Evolutionary conservation across 352 stramenopile genomes (phyloP), one percentile per base, ranked within the genome.

Genomic region (Phytophthora capsici): DNA sequence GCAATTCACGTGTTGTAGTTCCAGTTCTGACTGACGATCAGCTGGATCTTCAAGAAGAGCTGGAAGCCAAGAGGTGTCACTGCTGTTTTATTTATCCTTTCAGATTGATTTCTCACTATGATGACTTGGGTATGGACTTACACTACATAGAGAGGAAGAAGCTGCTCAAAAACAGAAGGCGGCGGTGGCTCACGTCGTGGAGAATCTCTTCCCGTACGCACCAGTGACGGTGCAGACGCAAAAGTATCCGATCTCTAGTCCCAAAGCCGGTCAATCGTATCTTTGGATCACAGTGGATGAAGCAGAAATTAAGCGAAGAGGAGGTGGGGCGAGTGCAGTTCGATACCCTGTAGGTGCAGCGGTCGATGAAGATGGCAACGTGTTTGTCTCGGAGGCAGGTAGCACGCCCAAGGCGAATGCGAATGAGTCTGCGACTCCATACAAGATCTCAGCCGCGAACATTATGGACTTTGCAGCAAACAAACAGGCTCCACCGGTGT

Each of bases 201-300:
- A 88, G 50, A 91, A 94, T 50, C 71, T 94, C 20, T 94, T 90
- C 34, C 76, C 86, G 19, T 94, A 92, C 55, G 84, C 82, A 16
- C 86, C 86, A 4, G 86, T 94, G 49, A 68, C 67, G n/a, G 82
- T 92, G 26, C 73, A 92, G 66, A 82, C 82, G 26, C 82, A 94
- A 66, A 82, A 81, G 67, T 90, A 90, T 48, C 81, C 80, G n/a
- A 52, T 63, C 6, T 60, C 46, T 0, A 90, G 82, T 14, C 65
- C 82, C 1, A 80, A 90, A 37, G 81, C 85, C 12, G 83, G 82
- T 0, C 73, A 93, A 36, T 73, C 74, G 6, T 94, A 91, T 34
- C 65, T 94, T 12, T 94, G 86, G 86, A 89, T 94, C 60, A 81
- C 71, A 34, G 70, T 91, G 3, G 83, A 94, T 60, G 83, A 94